Conservation (phyloP, 1,284 basidiomycete genomes). For the Ustilago xerochloae region DNA sequence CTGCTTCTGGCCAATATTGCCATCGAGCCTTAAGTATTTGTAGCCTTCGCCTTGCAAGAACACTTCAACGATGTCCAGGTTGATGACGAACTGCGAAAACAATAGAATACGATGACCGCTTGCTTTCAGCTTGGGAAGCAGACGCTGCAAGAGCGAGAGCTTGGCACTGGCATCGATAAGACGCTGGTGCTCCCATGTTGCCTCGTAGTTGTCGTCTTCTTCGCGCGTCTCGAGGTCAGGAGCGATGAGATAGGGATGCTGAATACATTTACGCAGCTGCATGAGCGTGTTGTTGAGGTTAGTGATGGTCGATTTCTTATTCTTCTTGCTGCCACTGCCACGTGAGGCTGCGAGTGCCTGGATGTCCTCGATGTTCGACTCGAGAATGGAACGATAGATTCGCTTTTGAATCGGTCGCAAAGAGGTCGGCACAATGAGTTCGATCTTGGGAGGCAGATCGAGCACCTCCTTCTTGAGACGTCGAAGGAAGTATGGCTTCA, state of each 20-base stretch:
- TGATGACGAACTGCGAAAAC: slow-evolving; percentile 67
- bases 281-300: slow-evolving; percentile 62
- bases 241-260: slow-evolving; percentile 78
- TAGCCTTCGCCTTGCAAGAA: slow-evolving; percentile 65
- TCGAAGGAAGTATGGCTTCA: slow-evolving; percentile 91
- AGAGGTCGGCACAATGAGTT: slow-evolving; percentile 86
- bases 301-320: slow-evolving; percentile 42
- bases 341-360: slow-evolving; percentile 46
- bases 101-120: slow-evolving; percentile 65
- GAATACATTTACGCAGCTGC: slow-evolving; percentile 63
- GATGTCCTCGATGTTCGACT: slow-evolving; percentile 55
- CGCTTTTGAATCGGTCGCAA: slow-evolving; percentile 89
- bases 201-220: slow-evolving; percentile 74
- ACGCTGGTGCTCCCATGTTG: slow-evolving; percentile 78
- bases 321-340: slow-evolving; percentile 13
- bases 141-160: slow-evolving; percentile 62
- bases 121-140: slow-evolving; percentile 67
- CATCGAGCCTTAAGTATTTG: slow-evolving; percentile 65
- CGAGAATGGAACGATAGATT: slow-evolving; percentile 75
- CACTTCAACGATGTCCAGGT: slow-evolving; percentile 67
- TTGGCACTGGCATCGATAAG: slow-evolving; percentile 88
- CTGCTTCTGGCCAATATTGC: slow-evolving; percentile 36
- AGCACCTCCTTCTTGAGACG: slow-evolving; percentile 92
- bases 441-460: slow-evolving; percentile 84
- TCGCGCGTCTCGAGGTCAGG: slow-evolving; percentile 77